Base-by-base conservation (phyloP, 2,329 filamentous ascomycete species). In the Karstenula rhodostoma region DNA sequence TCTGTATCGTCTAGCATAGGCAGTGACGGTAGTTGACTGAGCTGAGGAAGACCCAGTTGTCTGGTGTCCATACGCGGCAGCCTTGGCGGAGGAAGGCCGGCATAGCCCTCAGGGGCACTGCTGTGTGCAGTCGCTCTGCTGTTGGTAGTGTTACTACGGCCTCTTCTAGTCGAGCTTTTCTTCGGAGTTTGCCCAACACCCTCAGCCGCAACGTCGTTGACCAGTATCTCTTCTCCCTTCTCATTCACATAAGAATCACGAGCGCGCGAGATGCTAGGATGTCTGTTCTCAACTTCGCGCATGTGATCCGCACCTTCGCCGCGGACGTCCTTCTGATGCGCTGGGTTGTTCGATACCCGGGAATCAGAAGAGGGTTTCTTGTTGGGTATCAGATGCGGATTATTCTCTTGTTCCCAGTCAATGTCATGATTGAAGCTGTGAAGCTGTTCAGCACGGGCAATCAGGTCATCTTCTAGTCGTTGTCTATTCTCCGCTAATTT, bases 231-330 rank as follows among this genome's bases (percentile, higher is more conserved):
- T 50, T 86, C 87, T 17, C 78, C 80, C 56, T 88, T 85, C 58
- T 86, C 83, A 47, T 91, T 79, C 22, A 94, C 80, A 23, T 87
- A 82, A 0, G 92, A 90, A 75, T 96, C 93, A 55, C 91, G 87
- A 3, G 87, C 90, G 42, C 83, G 81, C 51, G 87, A 87, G 25
- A 86, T 71, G 2, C 88, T 89, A 35, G 84, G 82, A 61, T 85
- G 80, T 65, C 89, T 83, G 22, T 61, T 69, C 66, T 77, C 75
- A 3, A 81, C 62, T n/a, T 78, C 74, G 17, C 77, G 77, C 88
- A 94, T 91, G 57, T 89, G 87, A 73, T 98, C 94, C 4, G 83
- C 71, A 1, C 93, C 93, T 59, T 89, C 87, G 0, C 94, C 94
- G 56, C 89, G 88, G 23, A 97, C 88, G 71, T 97, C 94, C 57